Percentiles rank a stretch among this genome's conserved stretches.
phyloP scores from a whole-genome alignment of 768 basidiomycete species.

The Panus rudis region DNA sequence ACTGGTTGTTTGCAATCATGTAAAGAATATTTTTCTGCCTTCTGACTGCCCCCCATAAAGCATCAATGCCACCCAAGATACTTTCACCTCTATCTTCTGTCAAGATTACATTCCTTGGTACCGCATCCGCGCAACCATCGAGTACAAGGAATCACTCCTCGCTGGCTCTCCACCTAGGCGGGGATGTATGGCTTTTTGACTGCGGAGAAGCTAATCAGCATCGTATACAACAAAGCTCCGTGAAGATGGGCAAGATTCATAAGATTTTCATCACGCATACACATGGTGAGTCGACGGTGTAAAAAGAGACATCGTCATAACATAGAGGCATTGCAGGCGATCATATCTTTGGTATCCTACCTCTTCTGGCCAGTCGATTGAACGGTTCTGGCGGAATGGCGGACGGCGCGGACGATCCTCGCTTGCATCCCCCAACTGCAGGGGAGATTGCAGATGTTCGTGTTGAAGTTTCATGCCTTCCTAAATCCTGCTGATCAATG shows the following conservation, averaged over 20 bases:
- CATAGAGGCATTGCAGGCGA: conserved; percentile 44
- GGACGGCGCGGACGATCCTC: conserved; percentile 54
- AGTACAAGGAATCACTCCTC: conserved; percentile 74
- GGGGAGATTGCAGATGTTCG: conserved; percentile 10
- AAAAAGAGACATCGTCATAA: neutral
- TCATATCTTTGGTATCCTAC: conserved; percentile 72
- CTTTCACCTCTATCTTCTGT: conserved; percentile 22
- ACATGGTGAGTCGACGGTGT: conserved; percentile 49
- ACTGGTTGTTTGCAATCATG: no score
- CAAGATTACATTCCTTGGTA: conserved; percentile 71
- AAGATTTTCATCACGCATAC: conserved; percentile 89
- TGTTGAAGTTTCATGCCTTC: conserved; percentile 1
- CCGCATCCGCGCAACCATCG: conserved; percentile 76
- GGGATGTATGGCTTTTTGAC: conserved; percentile 79
- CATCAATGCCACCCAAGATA: no score
- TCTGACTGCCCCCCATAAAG: no score
- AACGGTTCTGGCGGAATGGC: conserved; percentile 69
- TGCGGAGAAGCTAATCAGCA: conserved; percentile 83
- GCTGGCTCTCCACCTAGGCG: conserved; percentile 55
- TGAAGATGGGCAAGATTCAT: conserved; percentile 75
- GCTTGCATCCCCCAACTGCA: conserved; percentile 27
- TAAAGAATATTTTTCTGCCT: no score
- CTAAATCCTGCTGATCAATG: neutral
- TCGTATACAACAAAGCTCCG: conserved; percentile 59
- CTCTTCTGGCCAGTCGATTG: conserved; percentile 58